A percentile compares a stretch with the other conserved stretches of the same genome.
Conservation (phyloP, 2,329 filamentous ascomycete species). For the Malbranchea zuffiana region DNA sequence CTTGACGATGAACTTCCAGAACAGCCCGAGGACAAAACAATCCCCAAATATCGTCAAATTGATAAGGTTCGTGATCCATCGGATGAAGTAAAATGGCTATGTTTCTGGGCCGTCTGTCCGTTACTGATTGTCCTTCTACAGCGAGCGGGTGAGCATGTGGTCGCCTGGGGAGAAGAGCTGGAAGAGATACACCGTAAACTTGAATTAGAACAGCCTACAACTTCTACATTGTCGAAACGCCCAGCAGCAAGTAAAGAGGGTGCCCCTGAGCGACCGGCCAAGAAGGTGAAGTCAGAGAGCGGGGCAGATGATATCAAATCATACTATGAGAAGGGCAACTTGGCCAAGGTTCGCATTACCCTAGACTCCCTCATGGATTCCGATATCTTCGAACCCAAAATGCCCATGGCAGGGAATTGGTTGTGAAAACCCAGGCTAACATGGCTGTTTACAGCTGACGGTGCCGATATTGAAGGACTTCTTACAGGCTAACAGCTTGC, state of each 20-base stretch:
- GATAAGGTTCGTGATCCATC: slow-evolving; percentile 56
- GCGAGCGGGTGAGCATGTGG: slow-evolving; percentile 66
- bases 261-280: slow-evolving; percentile 25
- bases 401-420: too few relatives aligned
- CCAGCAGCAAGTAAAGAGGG: slow-evolving; percentile 20
- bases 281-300: slow-evolving; percentile 37
- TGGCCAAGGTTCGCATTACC: slow-evolving; percentile 28
- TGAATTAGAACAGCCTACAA: slow-evolving; percentile 32
- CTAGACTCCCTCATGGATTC: background rate
- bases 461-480: slow-evolving; percentile 39
- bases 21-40: slow-evolving; percentile 61
- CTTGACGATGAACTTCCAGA: slow-evolving; percentile 83
- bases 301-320: slow-evolving; percentile 28
- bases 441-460: slow-evolving; percentile 30
- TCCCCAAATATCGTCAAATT: slow-evolving; percentile 78
- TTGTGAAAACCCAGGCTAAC: background rate
- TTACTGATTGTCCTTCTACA: slow-evolving; percentile 17
- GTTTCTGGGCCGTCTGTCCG: too few relatives aligned
- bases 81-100: too few relatives aligned
- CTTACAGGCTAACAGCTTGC: slow-evolving; percentile 33
- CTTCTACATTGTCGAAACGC: slow-evolving; percentile 40
- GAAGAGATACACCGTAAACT: slow-evolving; percentile 45
- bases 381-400: too few relatives aligned
- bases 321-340: slow-evolving; percentile 33
- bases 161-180: slow-evolving; percentile 63